Evolutionary conservation across 352 stramenopile genomes (phyloP).

Genomic region (Phytophthora pinifolia): DNA sequence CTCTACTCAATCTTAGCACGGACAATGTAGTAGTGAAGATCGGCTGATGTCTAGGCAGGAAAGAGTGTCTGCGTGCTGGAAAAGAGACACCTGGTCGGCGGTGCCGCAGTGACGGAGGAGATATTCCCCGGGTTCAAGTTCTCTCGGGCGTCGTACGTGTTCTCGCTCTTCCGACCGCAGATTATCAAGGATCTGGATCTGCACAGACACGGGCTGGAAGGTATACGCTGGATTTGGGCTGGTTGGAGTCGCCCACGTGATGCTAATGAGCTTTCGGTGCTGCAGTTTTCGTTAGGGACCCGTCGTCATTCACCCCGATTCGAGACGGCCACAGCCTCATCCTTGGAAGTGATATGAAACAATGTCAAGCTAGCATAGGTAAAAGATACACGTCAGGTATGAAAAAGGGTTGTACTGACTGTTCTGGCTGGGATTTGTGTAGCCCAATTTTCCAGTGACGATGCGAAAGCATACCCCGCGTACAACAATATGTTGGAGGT

Average conservation of each 20-base stretch:
- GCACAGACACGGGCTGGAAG: conserved; percentile 70
- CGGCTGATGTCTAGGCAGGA: conserved; percentile 39
- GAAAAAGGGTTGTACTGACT: not conserved
- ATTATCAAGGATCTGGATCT: conserved; percentile 90
- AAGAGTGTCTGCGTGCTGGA: conserved; percentile 90
- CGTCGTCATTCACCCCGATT: conserved; percentile 88
- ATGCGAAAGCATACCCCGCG: conserved; percentile 78
- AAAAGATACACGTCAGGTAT: not conserved
- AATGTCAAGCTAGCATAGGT: conserved; percentile 82
- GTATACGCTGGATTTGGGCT: conserved; percentile 25
- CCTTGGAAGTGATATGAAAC: conserved; percentile 71
- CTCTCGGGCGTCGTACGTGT: conserved; percentile 90
- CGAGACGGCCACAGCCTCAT: conserved; percentile 76
- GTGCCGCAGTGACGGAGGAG: conserved; percentile 90
- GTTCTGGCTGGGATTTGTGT: not conserved
- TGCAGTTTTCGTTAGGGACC: conserved; percentile 76
- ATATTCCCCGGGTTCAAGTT: conserved; percentile 92
- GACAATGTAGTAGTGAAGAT: not conserved
- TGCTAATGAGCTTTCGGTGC: not conserved
- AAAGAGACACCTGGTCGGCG: conserved; percentile 84
- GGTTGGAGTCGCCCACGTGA: no score
- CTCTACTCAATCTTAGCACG: not conserved
- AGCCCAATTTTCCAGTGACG: conserved; percentile 82
- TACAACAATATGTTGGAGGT: conserved; percentile 87
- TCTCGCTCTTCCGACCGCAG: conserved; percentile 87